A percentile compares a stretch with the other conserved stretches of the same genome.
These are phyloP conservation scores for Oleoguttula mirabilis DNA, from an alignment of 495 filamentous ascomycete species.

Conservation along the genomic window DNA sequence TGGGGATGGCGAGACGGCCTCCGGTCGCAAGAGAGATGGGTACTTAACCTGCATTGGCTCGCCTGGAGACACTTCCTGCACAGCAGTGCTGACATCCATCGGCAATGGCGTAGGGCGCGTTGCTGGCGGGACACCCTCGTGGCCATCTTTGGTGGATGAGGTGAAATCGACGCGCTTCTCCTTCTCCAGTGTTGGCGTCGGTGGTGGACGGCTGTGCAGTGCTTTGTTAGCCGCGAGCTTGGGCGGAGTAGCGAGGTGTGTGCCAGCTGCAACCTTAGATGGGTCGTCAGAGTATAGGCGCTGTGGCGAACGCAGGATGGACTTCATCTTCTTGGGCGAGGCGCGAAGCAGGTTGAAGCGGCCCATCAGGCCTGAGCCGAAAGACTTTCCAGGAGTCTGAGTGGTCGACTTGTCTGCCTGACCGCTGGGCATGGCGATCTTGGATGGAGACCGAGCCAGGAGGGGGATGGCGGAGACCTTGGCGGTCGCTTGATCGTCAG, in stretches of 20 bases:
- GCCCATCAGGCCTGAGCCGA: slow-evolving; percentile 6
- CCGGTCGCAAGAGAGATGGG: slow-evolving; percentile 20
- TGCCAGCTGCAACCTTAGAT: slow-evolving; percentile 47
- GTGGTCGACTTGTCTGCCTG: slow-evolving; percentile 1
- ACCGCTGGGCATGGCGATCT: slow-evolving; percentile 10
- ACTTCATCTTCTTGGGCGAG: slow-evolving; percentile 39
- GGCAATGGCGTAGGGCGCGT: slow-evolving; percentile 5
- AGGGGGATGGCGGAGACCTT: slow-evolving; percentile 3
- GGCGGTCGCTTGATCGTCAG: neutral
- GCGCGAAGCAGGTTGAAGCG: slow-evolving; percentile 19
- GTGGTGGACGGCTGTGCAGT: slow-evolving; percentile 24
- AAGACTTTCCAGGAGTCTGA: neutral
- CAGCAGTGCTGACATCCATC: neutral
- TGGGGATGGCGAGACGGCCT: slow-evolving; percentile 5
- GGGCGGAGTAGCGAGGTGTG: slow-evolving; percentile 40
- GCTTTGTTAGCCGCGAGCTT: slow-evolving; percentile 32
- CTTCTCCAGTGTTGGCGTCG: slow-evolving; percentile 21
- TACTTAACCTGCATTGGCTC: slow-evolving; percentile 19
- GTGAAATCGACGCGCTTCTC: slow-evolving; percentile 53
- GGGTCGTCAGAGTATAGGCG: slow-evolving; percentile 52
- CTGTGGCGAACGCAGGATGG: slow-evolving; percentile 49
- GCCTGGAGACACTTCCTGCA: neutral
- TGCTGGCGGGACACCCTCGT: slow-evolving; percentile 23
- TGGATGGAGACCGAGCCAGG: slow-evolving; percentile 16
- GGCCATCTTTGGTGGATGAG: slow-evolving; percentile 37